A percentile compares a stretch with the other conserved stretches of the same genome.
These are phyloP conservation scores for Pyrenophora seminiperda DNA, from an alignment of 2,329 filamentous ascomycete genomes.

Conservation along the genomic window DNA sequence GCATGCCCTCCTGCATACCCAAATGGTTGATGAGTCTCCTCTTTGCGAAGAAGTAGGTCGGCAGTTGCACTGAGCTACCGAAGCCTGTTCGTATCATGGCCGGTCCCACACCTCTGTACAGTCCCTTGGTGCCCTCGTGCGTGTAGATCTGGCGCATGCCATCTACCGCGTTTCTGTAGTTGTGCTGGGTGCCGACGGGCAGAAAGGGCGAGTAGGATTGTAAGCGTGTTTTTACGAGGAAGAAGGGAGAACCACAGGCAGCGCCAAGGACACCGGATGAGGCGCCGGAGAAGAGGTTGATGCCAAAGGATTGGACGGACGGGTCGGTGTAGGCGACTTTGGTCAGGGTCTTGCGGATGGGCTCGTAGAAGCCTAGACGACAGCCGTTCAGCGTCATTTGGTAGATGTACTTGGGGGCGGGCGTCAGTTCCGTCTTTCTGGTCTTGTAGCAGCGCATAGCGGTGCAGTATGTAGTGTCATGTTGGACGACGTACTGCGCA, in stretches of 20 bases:
- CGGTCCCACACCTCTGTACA: slow-evolving; percentile 89
- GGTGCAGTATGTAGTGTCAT: too few relatives aligned
- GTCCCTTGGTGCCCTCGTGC: slow-evolving; percentile 75
- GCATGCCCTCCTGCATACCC: slow-evolving; percentile 87
- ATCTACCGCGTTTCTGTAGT: slow-evolving; percentile 83
- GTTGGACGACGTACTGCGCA: slow-evolving; percentile 65
- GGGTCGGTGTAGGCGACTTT: slow-evolving; percentile 72
- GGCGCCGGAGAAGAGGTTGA: slow-evolving; percentile 95
- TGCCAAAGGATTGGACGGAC: slow-evolving; percentile 78
- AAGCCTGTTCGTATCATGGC: slow-evolving; percentile 97
- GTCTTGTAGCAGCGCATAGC: neutral
- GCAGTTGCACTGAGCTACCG: slow-evolving; percentile 92
- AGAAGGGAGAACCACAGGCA: slow-evolving; percentile 92
- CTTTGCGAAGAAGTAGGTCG: slow-evolving; percentile 98
- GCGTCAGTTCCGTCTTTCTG: slow-evolving; percentile 15
- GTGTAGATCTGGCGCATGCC: slow-evolving; percentile 80
- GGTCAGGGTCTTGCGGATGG: slow-evolving; percentile 76
- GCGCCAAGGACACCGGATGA: slow-evolving; percentile 88
- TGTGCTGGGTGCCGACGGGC: slow-evolving; percentile 95
- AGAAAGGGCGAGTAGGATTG: slow-evolving; percentile 93
- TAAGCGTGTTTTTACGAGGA: slow-evolving; percentile 94
- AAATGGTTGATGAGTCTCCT: slow-evolving; percentile 78
- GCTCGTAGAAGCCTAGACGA: slow-evolving; percentile 96
- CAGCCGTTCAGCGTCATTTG: slow-evolving; percentile 96
- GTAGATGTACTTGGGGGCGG: slow-evolving; percentile 73